Conservation (phyloP, 2,329 filamentous ascomycete species). For the Aureobasidium musti region DNA sequence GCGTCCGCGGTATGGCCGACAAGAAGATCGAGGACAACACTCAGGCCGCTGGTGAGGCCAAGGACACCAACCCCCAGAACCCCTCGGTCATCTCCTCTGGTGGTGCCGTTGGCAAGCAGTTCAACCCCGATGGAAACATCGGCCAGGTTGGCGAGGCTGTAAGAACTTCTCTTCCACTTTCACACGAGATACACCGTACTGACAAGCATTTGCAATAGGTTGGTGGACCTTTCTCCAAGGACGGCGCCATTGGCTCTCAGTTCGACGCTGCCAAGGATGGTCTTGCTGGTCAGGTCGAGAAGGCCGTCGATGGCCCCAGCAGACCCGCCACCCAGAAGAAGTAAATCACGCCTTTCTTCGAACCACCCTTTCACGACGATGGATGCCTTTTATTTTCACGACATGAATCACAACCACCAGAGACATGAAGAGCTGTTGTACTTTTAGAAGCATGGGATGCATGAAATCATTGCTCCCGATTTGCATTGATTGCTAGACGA, state of each 20-base stretch:
- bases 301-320: slow-evolving; percentile 46
- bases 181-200: not conserved
- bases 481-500: not conserved
- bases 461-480: not conserved
- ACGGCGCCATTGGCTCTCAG: slow-evolving; percentile 57
- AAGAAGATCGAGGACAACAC: slow-evolving; percentile 28
- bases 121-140: slow-evolving; percentile 55
- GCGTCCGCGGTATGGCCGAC: slow-evolving; percentile 26
- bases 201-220: slow-evolving; percentile 39
- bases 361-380: slow-evolving; percentile 9
- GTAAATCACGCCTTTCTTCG: slow-evolving; percentile 31
- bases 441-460: not conserved
- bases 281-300: slow-evolving; percentile 58
- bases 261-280: slow-evolving; percentile 56
- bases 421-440: slow-evolving; percentile 15
- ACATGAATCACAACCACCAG: slow-evolving; percentile 4
- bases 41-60: slow-evolving; percentile 29
- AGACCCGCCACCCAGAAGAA: slow-evolving; percentile 39
- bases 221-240: slow-evolving; percentile 54
- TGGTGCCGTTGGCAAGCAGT: slow-evolving; percentile 58
- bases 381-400: slow-evolving; percentile 8
- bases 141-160: slow-evolving; percentile 52
- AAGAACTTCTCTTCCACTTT: not conserved
- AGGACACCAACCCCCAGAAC: slow-evolving; percentile 34
- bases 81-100: slow-evolving; percentile 51